These are phyloP conservation scores for Chlamydomonas urium DNA, from an alignment of 139 green algal genomes.

Conservation along the genomic window DNA sequence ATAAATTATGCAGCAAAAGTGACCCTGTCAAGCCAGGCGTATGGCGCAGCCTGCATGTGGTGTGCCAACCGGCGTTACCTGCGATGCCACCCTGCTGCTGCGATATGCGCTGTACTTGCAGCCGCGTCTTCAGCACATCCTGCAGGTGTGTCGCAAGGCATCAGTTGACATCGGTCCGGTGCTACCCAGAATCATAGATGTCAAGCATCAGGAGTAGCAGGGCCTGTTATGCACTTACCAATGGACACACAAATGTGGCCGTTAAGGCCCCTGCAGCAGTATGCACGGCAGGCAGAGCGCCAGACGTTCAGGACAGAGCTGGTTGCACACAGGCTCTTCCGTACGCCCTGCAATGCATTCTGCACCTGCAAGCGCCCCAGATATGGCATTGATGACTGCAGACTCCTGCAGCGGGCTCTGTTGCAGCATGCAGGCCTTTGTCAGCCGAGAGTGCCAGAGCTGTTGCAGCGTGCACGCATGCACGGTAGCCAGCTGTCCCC, in stretches of 20 bases:
- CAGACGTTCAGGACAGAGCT: not conserved
- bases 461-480: not conserved
- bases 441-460: not conserved
- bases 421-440: not conserved
- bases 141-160: no score
- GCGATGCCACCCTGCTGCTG: not conserved
- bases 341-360: not conserved
- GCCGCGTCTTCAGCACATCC: slow-evolving; percentile 95
- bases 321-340: not conserved
- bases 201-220: no score
- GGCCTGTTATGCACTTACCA: no score
- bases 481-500: not conserved
- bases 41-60: not conserved
- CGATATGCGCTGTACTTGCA: slow-evolving; percentile 78
- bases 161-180: not conserved
- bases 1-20: not conserved
- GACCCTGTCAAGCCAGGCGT: not conserved
- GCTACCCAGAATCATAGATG: no score
- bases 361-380: slow-evolving; percentile 47
- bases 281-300: not conserved
- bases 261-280: slow-evolving; percentile 67
- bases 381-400: slow-evolving; percentile 50
- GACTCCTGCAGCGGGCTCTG: not conserved
- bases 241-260: slow-evolving; percentile 90
- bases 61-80: not conserved